These are phyloP conservation scores for Polygonum aviculare DNA, from an alignment of 148 eudicot genomes.

Conservation along the genomic window DNA sequence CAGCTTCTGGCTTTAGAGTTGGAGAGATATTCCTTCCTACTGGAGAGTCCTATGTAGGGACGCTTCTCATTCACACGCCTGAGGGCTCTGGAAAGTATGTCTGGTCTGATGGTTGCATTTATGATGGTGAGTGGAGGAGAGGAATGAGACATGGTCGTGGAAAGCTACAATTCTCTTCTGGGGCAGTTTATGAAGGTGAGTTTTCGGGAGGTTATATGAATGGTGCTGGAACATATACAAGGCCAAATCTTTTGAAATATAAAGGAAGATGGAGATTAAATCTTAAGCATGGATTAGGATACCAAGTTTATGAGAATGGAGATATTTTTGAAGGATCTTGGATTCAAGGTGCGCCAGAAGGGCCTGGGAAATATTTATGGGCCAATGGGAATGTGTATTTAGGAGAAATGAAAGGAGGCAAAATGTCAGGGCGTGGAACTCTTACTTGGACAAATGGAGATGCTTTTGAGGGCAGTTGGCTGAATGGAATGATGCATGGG, in stretches of 20 bases:
- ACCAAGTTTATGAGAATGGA: constrained; percentile 63
- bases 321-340: constrained; percentile 91
- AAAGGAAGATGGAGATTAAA: constrained; percentile 84
- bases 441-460: constrained; percentile 86
- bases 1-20: constrained; percentile 43
- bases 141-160: constrained; percentile 91
- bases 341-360: constrained; percentile 88
- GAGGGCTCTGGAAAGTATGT: constrained; percentile 80
- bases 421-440: constrained; percentile 87
- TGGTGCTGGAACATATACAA: constrained; percentile 66
- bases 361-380: constrained; percentile 91
- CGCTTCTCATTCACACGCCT: constrained; percentile 58
- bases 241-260: constrained; percentile 49
- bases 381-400: constrained; percentile 68
- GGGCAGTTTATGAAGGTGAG: constrained; percentile 81
- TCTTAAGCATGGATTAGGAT: constrained; percentile 90
- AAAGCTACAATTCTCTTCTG: constrained; percentile 67
- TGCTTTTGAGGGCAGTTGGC: constrained; percentile 86
- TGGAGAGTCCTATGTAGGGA: constrained; percentile 72
- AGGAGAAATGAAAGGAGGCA: constrained; percentile 91
- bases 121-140: constrained; percentile 85
- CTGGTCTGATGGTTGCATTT: constrained; percentile 80
- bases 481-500: constrained; percentile 84
- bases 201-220: constrained; percentile 90
- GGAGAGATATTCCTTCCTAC: constrained; percentile 48